phyloP scores from a whole-genome alignment of 2,329 filamentous ascomycete genomes.

The Podosphaera aphanis region DNA sequence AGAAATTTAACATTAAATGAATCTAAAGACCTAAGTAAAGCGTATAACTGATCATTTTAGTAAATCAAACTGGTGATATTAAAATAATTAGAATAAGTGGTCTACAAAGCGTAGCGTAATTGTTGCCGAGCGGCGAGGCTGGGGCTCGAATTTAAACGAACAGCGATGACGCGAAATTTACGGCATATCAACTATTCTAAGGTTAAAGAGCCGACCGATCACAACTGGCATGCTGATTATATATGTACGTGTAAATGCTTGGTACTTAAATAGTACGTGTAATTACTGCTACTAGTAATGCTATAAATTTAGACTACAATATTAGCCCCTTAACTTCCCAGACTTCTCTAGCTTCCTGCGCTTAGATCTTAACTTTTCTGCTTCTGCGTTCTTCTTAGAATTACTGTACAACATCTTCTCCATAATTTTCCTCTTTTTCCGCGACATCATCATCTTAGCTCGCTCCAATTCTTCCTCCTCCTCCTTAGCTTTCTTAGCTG shows the following conservation, averaged over 20 bases:
- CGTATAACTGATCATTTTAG: background rate
- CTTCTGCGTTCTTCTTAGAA: slow-evolving; percentile 76
- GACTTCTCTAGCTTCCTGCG: slow-evolving; percentile 62
- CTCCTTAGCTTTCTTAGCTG: slow-evolving; percentile 45
- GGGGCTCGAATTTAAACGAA: too few species aligned
- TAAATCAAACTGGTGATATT: background rate
- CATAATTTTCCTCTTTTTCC: slow-evolving; percentile 90
- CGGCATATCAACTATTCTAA: too few species aligned
- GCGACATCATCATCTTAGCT: slow-evolving; percentile 93
- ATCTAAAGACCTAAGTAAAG: background rate
- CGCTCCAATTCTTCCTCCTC: slow-evolving; percentile 77
- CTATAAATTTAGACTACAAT: background rate
- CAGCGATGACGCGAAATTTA: too few species aligned
- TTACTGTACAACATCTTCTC: slow-evolving; percentile 97
- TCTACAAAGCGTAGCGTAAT: too few species aligned
- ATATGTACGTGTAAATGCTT: too few species aligned
- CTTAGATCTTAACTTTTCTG: slow-evolving; percentile 70
- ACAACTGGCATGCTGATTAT: too few species aligned
- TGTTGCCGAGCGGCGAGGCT: too few species aligned
- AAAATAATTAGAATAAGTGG: too few species aligned
- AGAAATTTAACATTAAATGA: background rate
- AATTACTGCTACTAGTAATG: too few species aligned
- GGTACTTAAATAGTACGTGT: too few species aligned
- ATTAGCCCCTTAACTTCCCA: slow-evolving; percentile 8
- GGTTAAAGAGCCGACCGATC: too few species aligned